Percentiles rank a stretch among this genome's conserved stretches.
Conservation (phyloP, 495 filamentous ascomycete species). For the Podospora conica region DNA sequence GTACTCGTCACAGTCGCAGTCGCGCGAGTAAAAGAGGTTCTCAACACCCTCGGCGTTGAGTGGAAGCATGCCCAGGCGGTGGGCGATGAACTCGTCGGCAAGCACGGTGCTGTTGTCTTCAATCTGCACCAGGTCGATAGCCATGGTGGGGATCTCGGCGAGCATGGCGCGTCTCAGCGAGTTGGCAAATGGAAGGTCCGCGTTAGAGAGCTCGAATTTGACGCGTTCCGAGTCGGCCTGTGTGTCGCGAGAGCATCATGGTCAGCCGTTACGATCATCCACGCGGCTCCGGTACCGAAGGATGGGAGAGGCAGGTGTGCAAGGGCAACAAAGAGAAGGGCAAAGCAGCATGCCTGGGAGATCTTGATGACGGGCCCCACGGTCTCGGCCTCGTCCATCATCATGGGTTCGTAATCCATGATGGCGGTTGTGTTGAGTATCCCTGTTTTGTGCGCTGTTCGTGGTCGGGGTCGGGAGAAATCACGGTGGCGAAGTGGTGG, state of each 20-base stretch:
- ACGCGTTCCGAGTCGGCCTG: constrained; percentile 65
- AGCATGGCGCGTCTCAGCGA: constrained; percentile 87
- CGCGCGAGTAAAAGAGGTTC: constrained; percentile 76
- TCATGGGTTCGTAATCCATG: constrained; percentile 63
- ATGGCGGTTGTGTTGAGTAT: constrained; percentile 5
- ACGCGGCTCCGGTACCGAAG: not conserved
- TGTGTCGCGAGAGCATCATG: not conserved
- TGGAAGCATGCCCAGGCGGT: constrained; percentile 88
- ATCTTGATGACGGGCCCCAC: constrained; percentile 64
- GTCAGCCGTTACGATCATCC: not conserved
- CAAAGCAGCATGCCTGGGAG: constrained; percentile 49
- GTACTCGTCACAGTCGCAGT: constrained; percentile 92
- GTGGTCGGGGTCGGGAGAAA: not conserved
- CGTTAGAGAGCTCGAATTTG: constrained; percentile 73
- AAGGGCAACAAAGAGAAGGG: constrained; percentile 8
- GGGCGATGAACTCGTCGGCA: constrained; percentile 90
- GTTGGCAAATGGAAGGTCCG: constrained; percentile 88
- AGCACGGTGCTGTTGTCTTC: constrained; percentile 89
- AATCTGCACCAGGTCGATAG: constrained; percentile 91
- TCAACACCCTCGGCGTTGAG: constrained; percentile 80
- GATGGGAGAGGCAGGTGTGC: not conserved
- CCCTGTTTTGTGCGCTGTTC: not conserved
- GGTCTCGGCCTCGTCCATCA: constrained; percentile 57
- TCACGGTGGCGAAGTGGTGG: not conserved
- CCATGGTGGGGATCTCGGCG: constrained; percentile 90